Evolutionary conservation across 139 green algal species (phyloP).

Genomic region (Chlamydomonas asymmetrica): DNA sequence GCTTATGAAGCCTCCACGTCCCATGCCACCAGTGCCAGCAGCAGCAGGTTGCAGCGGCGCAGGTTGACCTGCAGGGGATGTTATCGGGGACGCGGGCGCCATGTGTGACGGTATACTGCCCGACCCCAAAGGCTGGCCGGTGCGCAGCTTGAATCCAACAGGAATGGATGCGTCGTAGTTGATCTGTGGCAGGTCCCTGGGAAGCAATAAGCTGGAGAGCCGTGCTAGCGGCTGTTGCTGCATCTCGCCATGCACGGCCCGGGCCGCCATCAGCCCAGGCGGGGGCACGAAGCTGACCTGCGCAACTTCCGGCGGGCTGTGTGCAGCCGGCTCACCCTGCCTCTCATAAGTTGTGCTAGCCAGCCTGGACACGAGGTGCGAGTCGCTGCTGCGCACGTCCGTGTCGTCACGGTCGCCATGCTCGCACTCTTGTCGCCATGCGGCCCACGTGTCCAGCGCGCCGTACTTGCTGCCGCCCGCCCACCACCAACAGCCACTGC

Average conservation of each 20-base stretch:
- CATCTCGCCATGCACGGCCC: not conserved
- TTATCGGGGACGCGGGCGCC: not conserved
- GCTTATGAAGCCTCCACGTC: not conserved
- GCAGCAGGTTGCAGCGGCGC: not conserved
- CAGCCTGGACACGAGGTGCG: too few relatives aligned
- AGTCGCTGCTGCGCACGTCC: too few relatives aligned
- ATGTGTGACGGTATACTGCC: not conserved
- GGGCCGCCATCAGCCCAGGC: not conserved
- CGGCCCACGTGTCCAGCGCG: slow-evolving; percentile 83
- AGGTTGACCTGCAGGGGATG: not conserved
- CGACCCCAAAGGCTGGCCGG: too few relatives aligned
- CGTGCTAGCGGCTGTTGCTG: not conserved
- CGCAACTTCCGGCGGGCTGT: too few relatives aligned
- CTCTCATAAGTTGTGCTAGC: too few relatives aligned
- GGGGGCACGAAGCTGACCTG: slow-evolving; percentile 18
- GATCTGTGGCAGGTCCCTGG: too few relatives aligned
- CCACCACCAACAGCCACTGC: slow-evolving; percentile 80
- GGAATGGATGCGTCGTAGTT: too few relatives aligned
- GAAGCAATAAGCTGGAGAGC: not conserved
- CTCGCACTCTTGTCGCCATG: too few relatives aligned
- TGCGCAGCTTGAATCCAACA: too few relatives aligned
- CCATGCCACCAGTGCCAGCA: not conserved
- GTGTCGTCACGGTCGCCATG: too few relatives aligned
- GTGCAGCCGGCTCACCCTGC: too few relatives aligned
- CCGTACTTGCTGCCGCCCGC: slow-evolving; percentile 71